Conservation (phyloP, 305 asterid genomes). For the Plantago lanceolata region DNA sequence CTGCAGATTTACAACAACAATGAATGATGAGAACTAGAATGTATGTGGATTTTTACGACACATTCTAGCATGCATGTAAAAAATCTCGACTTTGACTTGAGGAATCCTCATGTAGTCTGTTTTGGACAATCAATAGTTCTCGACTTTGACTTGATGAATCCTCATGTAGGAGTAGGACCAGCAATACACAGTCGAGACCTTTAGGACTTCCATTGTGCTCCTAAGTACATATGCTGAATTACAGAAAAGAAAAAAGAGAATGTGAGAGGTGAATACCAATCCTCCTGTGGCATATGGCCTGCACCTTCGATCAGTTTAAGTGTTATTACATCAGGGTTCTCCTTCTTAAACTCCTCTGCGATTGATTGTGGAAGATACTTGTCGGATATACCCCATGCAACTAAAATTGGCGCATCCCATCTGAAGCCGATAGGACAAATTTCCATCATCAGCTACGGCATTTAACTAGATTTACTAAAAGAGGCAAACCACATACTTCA, state of each 20-base stretch:
- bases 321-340: constrained; percentile 50
- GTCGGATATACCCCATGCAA: constrained; percentile 92
- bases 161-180: no score
- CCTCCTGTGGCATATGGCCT: constrained; percentile 98
- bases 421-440: constrained; percentile 32
- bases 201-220: no score
- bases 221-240: no score
- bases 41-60: background rate
- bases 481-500: background rate
- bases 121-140: background rate
- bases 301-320: constrained; percentile 90
- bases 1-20: constrained; percentile 33
- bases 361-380: constrained; percentile 86
- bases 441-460: background rate
- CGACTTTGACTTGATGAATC: no score
- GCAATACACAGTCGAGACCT: no score
- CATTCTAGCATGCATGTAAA: background rate
- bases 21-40: constrained; percentile 21
- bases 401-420: constrained; percentile 78
- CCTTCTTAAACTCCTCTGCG: constrained; percentile 74
- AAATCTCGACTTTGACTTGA: background rate
- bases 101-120: background rate
- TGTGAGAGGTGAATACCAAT: constrained; percentile 50
- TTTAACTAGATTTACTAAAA: background rate
- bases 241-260: background rate